Conservation (phyloP, 352 stramenopile species). For the Globisporangium paroecandrum region DNA sequence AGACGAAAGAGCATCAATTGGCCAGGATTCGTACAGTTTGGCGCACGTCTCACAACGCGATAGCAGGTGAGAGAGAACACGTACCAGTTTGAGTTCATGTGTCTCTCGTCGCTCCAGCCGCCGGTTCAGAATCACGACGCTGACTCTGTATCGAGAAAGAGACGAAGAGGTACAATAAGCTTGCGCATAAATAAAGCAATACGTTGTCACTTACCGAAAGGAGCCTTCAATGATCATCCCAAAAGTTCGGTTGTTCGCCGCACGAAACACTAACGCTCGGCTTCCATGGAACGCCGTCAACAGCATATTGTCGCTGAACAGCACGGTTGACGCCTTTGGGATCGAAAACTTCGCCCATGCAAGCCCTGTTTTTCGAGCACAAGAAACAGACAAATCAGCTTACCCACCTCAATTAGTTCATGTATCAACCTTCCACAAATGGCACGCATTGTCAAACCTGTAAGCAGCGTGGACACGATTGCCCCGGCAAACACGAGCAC, state of each 20-base stretch:
- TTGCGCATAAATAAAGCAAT: background rate
- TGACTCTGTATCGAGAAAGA: conserved; percentile 28
- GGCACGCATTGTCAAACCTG: conserved; percentile 21
- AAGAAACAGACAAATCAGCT: background rate
- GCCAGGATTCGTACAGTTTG: background rate
- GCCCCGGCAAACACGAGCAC: conserved; percentile 39
- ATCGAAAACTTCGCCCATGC: conserved; percentile 70
- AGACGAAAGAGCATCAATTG: no score
- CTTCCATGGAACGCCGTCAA: conserved; percentile 47
- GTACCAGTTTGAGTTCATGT: conserved; percentile 47
- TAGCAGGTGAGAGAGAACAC: background rate
- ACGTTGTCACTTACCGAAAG: conserved; percentile 35
- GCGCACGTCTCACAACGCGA: background rate
- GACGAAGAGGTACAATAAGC: background rate
- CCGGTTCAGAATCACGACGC: conserved; percentile 47
- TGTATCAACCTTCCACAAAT: background rate
- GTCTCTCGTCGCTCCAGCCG: conserved; percentile 40
- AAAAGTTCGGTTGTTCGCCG: conserved; percentile 51
- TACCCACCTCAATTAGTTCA: background rate
- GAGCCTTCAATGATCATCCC: conserved; percentile 52
- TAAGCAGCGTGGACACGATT: conserved; percentile 49
- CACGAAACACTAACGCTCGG: conserved; percentile 56
- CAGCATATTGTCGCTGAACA: conserved; percentile 48
- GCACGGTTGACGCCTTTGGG: conserved; percentile 41
- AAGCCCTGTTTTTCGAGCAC: conserved; percentile 25